A percentile compares a stretch with the other conserved stretches of the same genome.
Conservation (phyloP, 441 rosid species). For the Metrosideros polymorpha region DNA sequence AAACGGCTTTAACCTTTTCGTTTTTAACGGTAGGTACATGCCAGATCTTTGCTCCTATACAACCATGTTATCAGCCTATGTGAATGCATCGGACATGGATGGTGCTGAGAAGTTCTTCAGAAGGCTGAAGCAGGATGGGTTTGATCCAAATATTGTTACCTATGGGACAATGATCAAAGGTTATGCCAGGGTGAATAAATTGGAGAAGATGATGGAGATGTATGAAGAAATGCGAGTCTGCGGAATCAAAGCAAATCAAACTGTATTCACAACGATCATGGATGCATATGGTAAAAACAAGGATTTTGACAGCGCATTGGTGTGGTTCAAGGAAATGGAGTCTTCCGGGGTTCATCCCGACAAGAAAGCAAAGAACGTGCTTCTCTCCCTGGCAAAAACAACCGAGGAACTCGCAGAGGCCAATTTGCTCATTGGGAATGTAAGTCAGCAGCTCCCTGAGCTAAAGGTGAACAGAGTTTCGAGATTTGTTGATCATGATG, state of each 20-base stretch:
- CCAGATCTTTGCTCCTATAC: constrained; percentile 90
- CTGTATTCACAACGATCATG: constrained; percentile 77
- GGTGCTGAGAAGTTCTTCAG: constrained; percentile 81
- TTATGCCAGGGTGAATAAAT: constrained; percentile 56
- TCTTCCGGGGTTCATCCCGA: constrained; percentile 37
- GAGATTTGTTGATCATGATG: constrained; percentile 1
- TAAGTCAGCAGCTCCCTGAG: neutral
- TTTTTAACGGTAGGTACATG: constrained; percentile 30
- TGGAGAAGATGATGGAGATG: constrained; percentile 62
- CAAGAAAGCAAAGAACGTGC: constrained; percentile 86
- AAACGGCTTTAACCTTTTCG: neutral
- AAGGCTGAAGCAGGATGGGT: constrained; percentile 61
- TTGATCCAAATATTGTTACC: constrained; percentile 61
- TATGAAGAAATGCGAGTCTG: constrained; percentile 56
- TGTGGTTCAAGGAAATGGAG: constrained; percentile 39
- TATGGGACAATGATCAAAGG: constrained; percentile 85
- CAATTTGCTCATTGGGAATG: constrained; percentile 38
- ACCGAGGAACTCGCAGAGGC: constrained; percentile 63
- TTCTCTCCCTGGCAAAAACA: constrained; percentile 63
- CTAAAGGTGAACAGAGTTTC: constrained; percentile 12
- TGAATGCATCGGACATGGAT: constrained; percentile 78
- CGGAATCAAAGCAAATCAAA: constrained; percentile 69
- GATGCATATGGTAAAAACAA: constrained; percentile 74
- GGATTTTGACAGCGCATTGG: constrained; percentile 70
- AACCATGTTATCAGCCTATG: constrained; percentile 92